These are phyloP conservation scores for Syncephalis plumigaleata DNA, from an alignment of 371 early-diverging fungal genomes.

Conservation along the genomic window DNA sequence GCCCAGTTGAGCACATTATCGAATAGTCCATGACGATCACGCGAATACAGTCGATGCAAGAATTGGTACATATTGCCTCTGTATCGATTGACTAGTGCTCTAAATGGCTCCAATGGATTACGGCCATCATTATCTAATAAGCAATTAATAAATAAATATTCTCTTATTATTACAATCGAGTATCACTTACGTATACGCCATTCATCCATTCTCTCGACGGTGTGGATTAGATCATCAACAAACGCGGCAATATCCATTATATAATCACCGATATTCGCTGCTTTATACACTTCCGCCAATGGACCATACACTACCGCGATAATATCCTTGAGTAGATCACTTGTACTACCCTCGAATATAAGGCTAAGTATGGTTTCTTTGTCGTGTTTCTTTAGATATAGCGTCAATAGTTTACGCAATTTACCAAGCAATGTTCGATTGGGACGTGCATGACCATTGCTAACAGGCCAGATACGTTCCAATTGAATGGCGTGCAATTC, in stretches of 20 bases:
- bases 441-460: not conserved
- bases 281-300: conserved; percentile 38
- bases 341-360: conserved; percentile 40
- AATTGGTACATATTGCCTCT: conserved; percentile 33
- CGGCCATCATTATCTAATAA: not conserved
- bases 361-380: conserved; percentile 31
- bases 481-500: not conserved
- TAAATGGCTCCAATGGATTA: conserved; percentile 5
- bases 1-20: conserved; percentile 19
- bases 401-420: conserved; percentile 24
- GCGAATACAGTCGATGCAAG: conserved; percentile 35
- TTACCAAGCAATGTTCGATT: conserved; percentile 14
- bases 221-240: conserved; percentile 31
- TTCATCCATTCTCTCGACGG: conserved; percentile 23
- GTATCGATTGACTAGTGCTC: conserved; percentile 26
- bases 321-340: conserved; percentile 37
- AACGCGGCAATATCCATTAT: conserved; percentile 33
- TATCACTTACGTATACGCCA: no score
- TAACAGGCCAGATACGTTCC: not conserved
- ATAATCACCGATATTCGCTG: conserved; percentile 41
- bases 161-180: conserved; percentile 3
- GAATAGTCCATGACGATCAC: conserved; percentile 20
- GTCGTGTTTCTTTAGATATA: conserved; percentile 29
- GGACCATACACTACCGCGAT: conserved; percentile 47
- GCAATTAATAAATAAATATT: not conserved